Evolutionary conservation across 2,329 filamentous ascomycete genomes (phyloP).

Genomic region (Teratosphaeria pseudoeucalypti): DNA sequence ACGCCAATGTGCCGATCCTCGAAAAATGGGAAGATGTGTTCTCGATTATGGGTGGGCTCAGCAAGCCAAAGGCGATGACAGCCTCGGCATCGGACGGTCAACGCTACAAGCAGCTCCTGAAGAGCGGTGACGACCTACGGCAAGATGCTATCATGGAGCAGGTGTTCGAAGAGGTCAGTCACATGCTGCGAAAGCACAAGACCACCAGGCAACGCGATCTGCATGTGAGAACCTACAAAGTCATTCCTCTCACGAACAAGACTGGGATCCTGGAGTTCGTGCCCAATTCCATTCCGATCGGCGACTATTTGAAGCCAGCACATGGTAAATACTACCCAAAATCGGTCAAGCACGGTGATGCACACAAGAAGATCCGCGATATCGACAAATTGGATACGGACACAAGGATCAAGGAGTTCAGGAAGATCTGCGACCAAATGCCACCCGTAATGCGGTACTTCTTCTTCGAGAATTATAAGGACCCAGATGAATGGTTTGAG

Average conservation of each 20-base stretch:
- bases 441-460: slow-evolving; percentile 94
- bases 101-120: slow-evolving; percentile 82
- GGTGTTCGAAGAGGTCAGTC: slow-evolving; percentile 92
- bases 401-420: slow-evolving; percentile 62
- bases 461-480: slow-evolving; percentile 87
- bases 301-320: slow-evolving; percentile 84
- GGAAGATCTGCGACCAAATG: slow-evolving; percentile 68
- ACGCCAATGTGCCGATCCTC: slow-evolving; percentile 66
- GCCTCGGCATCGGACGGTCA: slow-evolving; percentile 67
- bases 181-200: slow-evolving; percentile 74
- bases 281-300: slow-evolving; percentile 79
- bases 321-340: slow-evolving; percentile 79
- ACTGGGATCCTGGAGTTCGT: slow-evolving; percentile 97
- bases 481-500: slow-evolving; percentile 93
- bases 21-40: slow-evolving; percentile 62
- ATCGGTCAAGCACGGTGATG: slow-evolving; percentile 65
- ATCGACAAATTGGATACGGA: slow-evolving; percentile 60
- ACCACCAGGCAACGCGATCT: slow-evolving; percentile 79
- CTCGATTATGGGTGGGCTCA: slow-evolving; percentile 79
- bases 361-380: slow-evolving; percentile 67
- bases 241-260: slow-evolving; percentile 72
- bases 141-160: slow-evolving; percentile 99
- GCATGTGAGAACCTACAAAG: slow-evolving; percentile 92
- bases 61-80: slow-evolving; percentile 86
- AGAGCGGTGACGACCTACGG: slow-evolving; percentile 77